phyloP scores from a whole-genome alignment of 2,329 filamentous ascomycete species.

The Penicillium sp. region DNA sequence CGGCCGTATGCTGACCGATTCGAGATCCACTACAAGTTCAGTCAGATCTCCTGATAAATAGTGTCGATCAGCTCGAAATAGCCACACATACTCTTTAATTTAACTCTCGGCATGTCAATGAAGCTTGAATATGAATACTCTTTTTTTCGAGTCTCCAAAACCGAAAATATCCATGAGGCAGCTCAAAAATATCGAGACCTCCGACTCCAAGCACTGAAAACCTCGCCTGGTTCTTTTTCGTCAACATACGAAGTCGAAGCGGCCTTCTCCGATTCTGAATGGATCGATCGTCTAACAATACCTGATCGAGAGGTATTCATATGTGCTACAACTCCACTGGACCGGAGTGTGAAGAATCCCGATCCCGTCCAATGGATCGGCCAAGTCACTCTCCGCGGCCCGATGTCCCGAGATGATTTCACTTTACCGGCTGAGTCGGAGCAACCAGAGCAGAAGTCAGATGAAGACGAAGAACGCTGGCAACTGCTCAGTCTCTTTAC shows the following conservation, averaged over 20 bases:
- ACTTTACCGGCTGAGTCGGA: slow-evolving; percentile 28
- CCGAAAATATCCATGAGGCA: slow-evolving; percentile 3
- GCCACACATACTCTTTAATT: too few relatives aligned
- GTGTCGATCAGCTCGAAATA: background rate
- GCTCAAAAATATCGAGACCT: slow-evolving; percentile 20
- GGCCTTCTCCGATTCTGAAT: slow-evolving; percentile 26
- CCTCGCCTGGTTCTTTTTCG: slow-evolving; percentile 33
- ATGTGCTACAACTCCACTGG: slow-evolving; percentile 23
- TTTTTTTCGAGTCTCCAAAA: slow-evolving; percentile 17
- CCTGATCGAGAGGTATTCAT: slow-evolving; percentile 34
- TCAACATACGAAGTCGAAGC: slow-evolving; percentile 38
- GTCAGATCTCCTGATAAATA: background rate
- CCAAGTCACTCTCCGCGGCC: slow-evolving; percentile 37
- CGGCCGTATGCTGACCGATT: background rate
- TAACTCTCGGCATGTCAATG: background rate
- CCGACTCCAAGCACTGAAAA: slow-evolving; percentile 33
- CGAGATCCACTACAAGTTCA: background rate
- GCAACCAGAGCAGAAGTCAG: slow-evolving; percentile 20
- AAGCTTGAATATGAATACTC: slow-evolving; percentile 7
- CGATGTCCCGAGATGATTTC: slow-evolving; percentile 27
- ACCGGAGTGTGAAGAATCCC: background rate
- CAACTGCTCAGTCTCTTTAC: slow-evolving; percentile 38
- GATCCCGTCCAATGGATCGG: slow-evolving; percentile 33
- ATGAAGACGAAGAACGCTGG: slow-evolving; percentile 34
- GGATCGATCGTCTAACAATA: slow-evolving; percentile 30